Conservation (phyloP, 306 rosid genomes). For the Sesbania bispinosa region DNA sequence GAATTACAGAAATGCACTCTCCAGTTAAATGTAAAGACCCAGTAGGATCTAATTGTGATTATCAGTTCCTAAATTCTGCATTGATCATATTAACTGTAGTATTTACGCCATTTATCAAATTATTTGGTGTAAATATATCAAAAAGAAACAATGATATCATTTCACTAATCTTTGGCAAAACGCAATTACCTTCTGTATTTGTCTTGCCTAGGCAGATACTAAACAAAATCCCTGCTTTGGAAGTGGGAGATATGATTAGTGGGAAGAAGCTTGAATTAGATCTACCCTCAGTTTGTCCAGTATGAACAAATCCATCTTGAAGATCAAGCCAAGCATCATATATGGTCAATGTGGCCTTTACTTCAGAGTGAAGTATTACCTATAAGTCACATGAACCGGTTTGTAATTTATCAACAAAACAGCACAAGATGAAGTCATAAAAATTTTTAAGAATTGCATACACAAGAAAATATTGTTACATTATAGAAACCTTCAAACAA, state of each 20-base stretch:
- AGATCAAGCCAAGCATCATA: conserved; percentile 97
- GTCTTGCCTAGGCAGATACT: conserved; percentile 72
- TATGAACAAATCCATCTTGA: conserved; percentile 93
- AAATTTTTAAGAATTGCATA: conserved; percentile 14
- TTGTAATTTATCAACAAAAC: conserved; percentile 22
- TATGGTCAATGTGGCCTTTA: conserved; percentile 78
- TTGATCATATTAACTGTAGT: background rate
- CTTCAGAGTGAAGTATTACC: conserved; percentile 94
- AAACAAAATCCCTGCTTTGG: conserved; percentile 87
- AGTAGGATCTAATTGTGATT: background rate
- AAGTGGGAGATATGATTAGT: conserved; percentile 72
- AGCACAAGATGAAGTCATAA: conserved; percentile 10
- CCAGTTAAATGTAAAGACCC: background rate
- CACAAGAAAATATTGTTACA: background rate
- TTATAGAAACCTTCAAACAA: background rate
- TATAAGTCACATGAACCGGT: conserved; percentile 41
- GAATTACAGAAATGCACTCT: conserved; percentile 8
- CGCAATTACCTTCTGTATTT: conserved; percentile 57
- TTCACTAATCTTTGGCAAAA: conserved; percentile 16
- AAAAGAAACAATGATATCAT: conserved; percentile 21
- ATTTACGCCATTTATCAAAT: conserved; percentile 11
- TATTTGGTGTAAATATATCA: conserved; percentile 1
- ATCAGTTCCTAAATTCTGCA: background rate
- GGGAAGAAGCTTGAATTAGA: conserved; percentile 82
- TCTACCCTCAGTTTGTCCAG: conserved; percentile 59